Evolutionary conservation across 1,139 yeast species (phyloP), one percentile per base, ranked within the genome.

Genomic region (Komagataea norvegica): DNA sequence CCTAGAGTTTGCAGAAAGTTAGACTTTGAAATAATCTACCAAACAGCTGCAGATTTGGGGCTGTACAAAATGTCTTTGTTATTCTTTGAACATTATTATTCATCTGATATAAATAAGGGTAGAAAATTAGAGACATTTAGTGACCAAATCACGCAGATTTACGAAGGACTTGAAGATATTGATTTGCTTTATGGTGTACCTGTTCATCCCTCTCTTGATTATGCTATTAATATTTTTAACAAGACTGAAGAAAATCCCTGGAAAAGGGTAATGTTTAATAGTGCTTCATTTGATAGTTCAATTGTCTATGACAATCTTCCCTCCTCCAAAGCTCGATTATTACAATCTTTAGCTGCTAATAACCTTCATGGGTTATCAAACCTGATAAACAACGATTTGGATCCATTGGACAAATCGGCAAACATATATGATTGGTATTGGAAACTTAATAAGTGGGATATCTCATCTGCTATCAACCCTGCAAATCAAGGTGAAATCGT

Each of bases 391-490:
- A 56, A 54, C 18, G 40, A 31, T 41, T 54, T 28, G 16, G 43
- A 47, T 6, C 31, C 45, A 1, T 38, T 39, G 4, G 39, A 51
- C 6, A 38, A 47, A 5, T 45, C 48, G 4, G 26, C 32, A 7
- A 44, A 42, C 10, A 37, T 45, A 10, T 70, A 64, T 44, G 65
- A 73, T 37, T 72, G 81, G 70, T 71, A 79, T 1, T 85, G 94
- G 94, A 81, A 80, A 52, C 59, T 85, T 26, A 72, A 69, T 37
- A 68, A 72, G 36, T 86, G 95, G 95, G 81, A 79, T 40, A 42
- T 80, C 5, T 84, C 91, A 0, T 49, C 53, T 2, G 63, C 73
- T 0, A 49, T 48, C 3, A 43, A 42, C 0, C 55, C 70, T 0
- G 32, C 35, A 0, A 56, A 59, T 3, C 70, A 67, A 33, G 67